These are phyloP conservation scores for Aspergillus jensenii DNA, from an alignment of 2,329 filamentous ascomycete species.

Conservation along the genomic window DNA sequence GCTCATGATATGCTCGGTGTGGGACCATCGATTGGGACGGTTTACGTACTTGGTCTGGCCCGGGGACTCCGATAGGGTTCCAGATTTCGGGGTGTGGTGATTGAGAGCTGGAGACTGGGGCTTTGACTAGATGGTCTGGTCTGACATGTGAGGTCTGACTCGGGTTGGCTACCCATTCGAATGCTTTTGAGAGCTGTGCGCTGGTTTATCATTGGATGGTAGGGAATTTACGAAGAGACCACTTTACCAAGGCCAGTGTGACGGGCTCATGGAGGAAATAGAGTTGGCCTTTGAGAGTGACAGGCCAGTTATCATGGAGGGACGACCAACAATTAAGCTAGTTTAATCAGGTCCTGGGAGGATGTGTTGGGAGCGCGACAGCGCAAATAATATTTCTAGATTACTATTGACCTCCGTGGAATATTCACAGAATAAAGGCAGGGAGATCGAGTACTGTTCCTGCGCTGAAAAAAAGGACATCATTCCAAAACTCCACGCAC, in stretches of 20 bases:
- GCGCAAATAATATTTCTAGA: conserved; percentile 7
- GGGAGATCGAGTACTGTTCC: conserved; percentile 7
- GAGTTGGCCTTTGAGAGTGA: not conserved
- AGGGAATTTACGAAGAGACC: not conserved
- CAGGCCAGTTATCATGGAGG: not conserved
- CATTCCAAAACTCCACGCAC: conserved; percentile 8
- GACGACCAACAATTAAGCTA: not conserved
- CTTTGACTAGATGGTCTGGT: not conserved
- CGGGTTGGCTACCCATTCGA: not conserved
- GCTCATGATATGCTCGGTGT: not conserved
- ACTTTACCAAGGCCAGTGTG: not conserved
- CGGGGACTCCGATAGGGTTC: conserved; percentile 7
- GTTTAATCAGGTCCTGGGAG: not conserved
- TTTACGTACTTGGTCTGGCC: not conserved
- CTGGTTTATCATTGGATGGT: not conserved
- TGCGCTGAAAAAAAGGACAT: conserved; percentile 1
- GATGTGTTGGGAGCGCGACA: not conserved
- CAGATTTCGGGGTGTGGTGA: not conserved
- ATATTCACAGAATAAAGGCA: conserved; percentile 10
- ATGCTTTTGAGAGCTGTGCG: no score
- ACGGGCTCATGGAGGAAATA: not conserved
- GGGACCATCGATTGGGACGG: not conserved
- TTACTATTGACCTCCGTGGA: conserved; percentile 4
- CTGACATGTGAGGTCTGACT: not conserved
- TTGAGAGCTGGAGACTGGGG: not conserved